Evolutionary conservation across 1,139 yeast species (phyloP).

Genomic region (Yamadazyma mexicana): DNA sequence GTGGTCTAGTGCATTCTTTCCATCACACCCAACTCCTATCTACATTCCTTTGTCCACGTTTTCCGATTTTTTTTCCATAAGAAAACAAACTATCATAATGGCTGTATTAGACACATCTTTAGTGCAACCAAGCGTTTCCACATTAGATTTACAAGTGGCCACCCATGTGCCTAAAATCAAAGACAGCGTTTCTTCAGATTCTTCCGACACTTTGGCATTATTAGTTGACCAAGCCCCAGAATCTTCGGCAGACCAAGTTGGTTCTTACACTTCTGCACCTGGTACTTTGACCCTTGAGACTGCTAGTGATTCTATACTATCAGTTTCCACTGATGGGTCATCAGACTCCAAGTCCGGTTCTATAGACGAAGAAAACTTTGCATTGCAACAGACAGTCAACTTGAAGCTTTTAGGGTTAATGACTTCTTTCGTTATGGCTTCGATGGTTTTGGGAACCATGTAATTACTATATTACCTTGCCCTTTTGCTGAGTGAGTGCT

Average conservation of each 20-base stretch:
- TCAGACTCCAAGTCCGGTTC: constrained; percentile 8
- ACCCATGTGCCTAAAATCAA: constrained; percentile 3
- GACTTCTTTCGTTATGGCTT: neutral
- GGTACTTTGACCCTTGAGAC: constrained; percentile 14
- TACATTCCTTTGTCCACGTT: too few species aligned
- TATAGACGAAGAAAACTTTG: constrained; percentile 7
- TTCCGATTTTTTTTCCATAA: too few species aligned
- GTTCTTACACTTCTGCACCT: constrained; percentile 13
- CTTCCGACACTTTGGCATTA: constrained; percentile 4
- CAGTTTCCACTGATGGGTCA: constrained; percentile 3
- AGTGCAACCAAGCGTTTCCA: constrained; percentile 6
- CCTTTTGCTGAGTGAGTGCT: too few species aligned
- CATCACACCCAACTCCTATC: too few species aligned
- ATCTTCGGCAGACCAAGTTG: constrained; percentile 7
- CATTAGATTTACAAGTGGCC: constrained; percentile 7
- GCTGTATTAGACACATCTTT: constrained; percentile 7
- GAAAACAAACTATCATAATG: too few species aligned
- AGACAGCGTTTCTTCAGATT: neutral
- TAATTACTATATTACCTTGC: too few species aligned
- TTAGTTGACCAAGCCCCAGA: constrained; percentile 10
- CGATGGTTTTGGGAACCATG: constrained; percentile 4
- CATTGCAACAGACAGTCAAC: neutral
- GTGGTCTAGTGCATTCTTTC: too few species aligned
- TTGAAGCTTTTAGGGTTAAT: neutral
- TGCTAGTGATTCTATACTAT: constrained; percentile 16